A percentile compares a stretch with the other conserved stretches of the same genome.
Evolutionary conservation across 1,284 basidiomycete genomes (phyloP).

Genomic region (Abortiporus biennis): DNA sequence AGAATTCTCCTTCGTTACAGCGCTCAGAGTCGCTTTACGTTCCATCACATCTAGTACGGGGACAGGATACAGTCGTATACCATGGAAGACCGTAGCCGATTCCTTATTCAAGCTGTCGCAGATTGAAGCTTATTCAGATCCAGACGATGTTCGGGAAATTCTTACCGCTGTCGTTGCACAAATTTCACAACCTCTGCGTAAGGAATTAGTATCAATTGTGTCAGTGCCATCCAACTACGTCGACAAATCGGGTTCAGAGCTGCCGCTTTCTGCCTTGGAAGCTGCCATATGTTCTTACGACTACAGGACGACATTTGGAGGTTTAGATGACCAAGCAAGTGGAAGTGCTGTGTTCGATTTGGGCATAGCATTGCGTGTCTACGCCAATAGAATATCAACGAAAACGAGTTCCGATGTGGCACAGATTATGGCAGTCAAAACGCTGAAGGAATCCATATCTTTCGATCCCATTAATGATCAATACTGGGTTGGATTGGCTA

Average conservation of each 20-base stretch:
- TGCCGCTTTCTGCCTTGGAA: slow-evolving; percentile 30
- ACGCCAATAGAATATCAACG: slow-evolving; percentile 31
- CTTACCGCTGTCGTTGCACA: slow-evolving; percentile 32
- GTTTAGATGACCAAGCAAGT: slow-evolving; percentile 45
- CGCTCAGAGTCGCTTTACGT: slow-evolving; percentile 51
- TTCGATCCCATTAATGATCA: slow-evolving; percentile 68
- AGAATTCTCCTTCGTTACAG: slow-evolving; percentile 61
- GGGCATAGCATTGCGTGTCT: slow-evolving; percentile 58
- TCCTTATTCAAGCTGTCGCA: slow-evolving; percentile 63
- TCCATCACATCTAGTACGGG: slow-evolving; percentile 51
- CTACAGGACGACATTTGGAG: slow-evolving; percentile 64
- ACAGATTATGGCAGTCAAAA: slow-evolving; percentile 52
- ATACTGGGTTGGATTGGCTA: slow-evolving; percentile 83
- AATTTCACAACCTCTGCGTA: slow-evolving; percentile 32
- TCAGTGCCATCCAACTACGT: slow-evolving; percentile 21
- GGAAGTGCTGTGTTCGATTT: slow-evolving; percentile 78
- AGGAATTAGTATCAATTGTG: slow-evolving; percentile 38
- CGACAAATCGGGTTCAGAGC: slow-evolving; percentile 6
- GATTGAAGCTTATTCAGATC: slow-evolving; percentile 36
- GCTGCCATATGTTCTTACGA: slow-evolving; percentile 66
- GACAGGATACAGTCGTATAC: slow-evolving; percentile 63
- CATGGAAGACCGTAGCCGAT: slow-evolving; percentile 88
- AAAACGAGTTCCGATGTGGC: slow-evolving; percentile 26
- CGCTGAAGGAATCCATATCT: slow-evolving; percentile 72
- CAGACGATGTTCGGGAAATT: slow-evolving; percentile 28